Evolutionary conservation across 129 eudicot species (phyloP), one percentile per base, ranked within the genome.

Genomic region (Cynara cardunculus): DNA sequence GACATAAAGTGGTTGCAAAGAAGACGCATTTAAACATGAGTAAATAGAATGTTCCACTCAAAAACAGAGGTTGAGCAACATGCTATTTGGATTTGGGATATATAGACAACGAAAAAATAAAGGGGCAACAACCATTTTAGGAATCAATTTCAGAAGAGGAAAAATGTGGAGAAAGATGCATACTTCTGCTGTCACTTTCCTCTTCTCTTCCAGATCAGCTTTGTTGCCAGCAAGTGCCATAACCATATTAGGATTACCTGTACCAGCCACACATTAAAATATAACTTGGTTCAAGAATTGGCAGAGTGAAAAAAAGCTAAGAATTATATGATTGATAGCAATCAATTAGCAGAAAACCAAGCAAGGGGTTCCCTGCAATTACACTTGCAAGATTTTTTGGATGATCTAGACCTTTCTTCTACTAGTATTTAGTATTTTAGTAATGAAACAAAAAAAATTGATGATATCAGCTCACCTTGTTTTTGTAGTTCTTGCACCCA

Each of bases 171-270:
- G 69, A 7, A 44, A 27, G 75, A 19, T 61, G 72, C 94, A 82
- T 88, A 95, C 99, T 73, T 95, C 99, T 80, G 94, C 85, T 66
- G 96, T 86, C 78, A 95, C 97, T 75, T 80, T 89, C 87, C 99
- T 92, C 88, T 86, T 95, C 49, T 95, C 99, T 85, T 92, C 97
- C 76, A 95, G 85, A 78, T 95, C 99, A 80, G 91, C 89, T 90
- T 95, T 95, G 69, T 92, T 95, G 44, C 97, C 99, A 65, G 99
- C 97, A 85, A 95, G 97, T 62, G 99, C 97, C 99, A 92, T 90
- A 21, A 95, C 97, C 97, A 95, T 90, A 88, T 89, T 95, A 3
- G 99, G 92, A 82, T 95, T 95, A 70, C 99, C 99, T 95, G 83
- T 35, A 80, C 32, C 25, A 77, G 24, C 65, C 67, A 32, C 78